Percentiles rank a stretch among this genome's conserved stretches.
These are phyloP conservation scores for Coemansia sp. DNA, from an alignment of 192 early-diverging fungal genomes.

Conservation along the genomic window DNA sequence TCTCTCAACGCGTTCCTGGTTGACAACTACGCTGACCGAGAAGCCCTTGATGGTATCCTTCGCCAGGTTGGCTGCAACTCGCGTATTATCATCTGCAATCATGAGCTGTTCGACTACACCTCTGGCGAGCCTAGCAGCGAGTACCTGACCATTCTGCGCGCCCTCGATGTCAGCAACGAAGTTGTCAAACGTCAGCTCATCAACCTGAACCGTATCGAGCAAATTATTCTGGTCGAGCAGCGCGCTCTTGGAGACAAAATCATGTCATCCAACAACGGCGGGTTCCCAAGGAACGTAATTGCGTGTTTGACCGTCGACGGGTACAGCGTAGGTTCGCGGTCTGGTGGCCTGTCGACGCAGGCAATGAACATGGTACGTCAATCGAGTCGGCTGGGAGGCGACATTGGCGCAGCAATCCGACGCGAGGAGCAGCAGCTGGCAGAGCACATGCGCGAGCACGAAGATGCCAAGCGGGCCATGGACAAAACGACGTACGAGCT, in stretches of 20 bases:
- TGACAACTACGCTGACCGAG: slow-evolving; percentile 62
- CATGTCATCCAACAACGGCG: slow-evolving; percentile 52
- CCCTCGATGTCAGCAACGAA: slow-evolving; percentile 61
- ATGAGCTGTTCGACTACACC: slow-evolving; percentile 68
- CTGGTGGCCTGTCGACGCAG: slow-evolving; percentile 47
- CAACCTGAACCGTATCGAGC: slow-evolving; percentile 63
- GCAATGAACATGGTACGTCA: slow-evolving; percentile 38
- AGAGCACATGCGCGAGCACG: slow-evolving; percentile 7
- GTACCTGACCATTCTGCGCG: slow-evolving; percentile 65
- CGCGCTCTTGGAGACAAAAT: slow-evolving; percentile 40
- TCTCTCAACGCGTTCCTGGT: slow-evolving; percentile 68
- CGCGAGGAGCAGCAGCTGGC: slow-evolving; percentile 29
- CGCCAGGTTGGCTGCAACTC: slow-evolving; percentile 49
- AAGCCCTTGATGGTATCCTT: slow-evolving; percentile 56
- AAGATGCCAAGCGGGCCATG: slow-evolving; percentile 1
- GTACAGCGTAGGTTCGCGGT: slow-evolving; percentile 58
- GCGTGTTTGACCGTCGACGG: slow-evolving; percentile 60
- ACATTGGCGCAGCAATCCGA: slow-evolving; percentile 47
- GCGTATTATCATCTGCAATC: slow-evolving; percentile 59
- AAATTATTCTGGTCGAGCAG: slow-evolving; percentile 63
- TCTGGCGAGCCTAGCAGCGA: slow-evolving; percentile 58
- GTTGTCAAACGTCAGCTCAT: slow-evolving; percentile 74
- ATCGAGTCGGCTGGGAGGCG: slow-evolving; percentile 54
- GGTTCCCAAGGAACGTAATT: slow-evolving; percentile 61
- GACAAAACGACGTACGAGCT: slow-evolving; percentile 21